These are phyloP conservation scores for Dichotomopilus funicola DNA, from an alignment of 2,329 filamentous ascomycete species.

Conservation along the genomic window DNA sequence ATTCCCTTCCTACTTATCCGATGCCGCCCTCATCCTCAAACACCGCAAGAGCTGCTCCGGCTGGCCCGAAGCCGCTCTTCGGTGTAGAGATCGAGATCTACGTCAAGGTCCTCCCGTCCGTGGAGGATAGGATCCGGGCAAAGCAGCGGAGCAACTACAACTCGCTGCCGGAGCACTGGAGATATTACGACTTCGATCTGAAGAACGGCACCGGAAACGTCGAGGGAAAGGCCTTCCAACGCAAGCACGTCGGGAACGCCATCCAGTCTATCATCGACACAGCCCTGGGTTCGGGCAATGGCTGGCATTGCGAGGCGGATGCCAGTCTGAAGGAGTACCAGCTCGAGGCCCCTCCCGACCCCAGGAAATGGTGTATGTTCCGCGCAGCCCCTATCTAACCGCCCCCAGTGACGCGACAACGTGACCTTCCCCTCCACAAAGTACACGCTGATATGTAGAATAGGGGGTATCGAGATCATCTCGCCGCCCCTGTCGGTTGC, in stretches of 20 bases:
- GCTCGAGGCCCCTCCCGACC: not conserved
- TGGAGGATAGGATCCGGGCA: not conserved
- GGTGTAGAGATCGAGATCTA: not conserved
- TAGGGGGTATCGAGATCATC: slow-evolving; percentile 3
- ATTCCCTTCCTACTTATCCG: no score
- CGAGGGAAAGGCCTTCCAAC: not conserved
- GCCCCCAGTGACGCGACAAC: no score
- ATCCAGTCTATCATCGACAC: not conserved
- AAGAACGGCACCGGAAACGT: not conserved
- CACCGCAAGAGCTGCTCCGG: no score
- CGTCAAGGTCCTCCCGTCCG: not conserved
- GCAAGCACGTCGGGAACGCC: not conserved
- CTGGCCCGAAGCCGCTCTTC: not conserved
- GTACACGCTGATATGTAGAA: not conserved
- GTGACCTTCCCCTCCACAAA: not conserved
- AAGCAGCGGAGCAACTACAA: no score
- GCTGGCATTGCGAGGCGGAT: not conserved
- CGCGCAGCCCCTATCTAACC: no score
- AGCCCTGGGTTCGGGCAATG: not conserved
- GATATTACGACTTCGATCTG: not conserved
- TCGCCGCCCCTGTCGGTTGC: not conserved
- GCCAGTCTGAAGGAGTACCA: not conserved
- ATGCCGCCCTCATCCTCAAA: no score
- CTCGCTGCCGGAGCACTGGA: not conserved
- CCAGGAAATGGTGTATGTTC: not conserved